These are phyloP conservation scores for Leishmania major DNA, from an alignment of 208 protist genomes.

Conservation along the genomic window DNA sequence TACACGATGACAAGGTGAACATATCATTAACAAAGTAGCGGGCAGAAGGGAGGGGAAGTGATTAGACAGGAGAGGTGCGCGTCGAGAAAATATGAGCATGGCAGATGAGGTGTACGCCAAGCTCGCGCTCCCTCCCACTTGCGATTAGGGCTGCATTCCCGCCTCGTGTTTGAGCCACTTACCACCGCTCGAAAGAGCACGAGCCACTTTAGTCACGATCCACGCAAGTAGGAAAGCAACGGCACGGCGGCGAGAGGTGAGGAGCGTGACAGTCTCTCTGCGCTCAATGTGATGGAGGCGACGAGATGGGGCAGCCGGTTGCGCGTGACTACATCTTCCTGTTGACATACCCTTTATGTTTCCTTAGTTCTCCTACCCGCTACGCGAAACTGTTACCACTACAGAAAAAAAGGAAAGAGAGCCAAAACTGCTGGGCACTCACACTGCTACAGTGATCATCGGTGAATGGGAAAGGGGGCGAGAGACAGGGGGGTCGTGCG, in stretches of 20 bases:
- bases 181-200: neutral
- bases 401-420: slow-evolving; percentile 15
- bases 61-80: neutral
- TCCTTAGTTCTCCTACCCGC: neutral
- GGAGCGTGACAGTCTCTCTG: neutral
- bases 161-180: neutral
- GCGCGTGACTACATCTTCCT: neutral
- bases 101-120: neutral
- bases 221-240: neutral
- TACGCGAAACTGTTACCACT: slow-evolving; percentile 12
- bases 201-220: neutral
- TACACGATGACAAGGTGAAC: slow-evolving; percentile 21
- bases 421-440: slow-evolving; percentile 8
- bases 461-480: neutral
- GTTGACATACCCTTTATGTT: neutral
- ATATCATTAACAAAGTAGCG: slow-evolving; percentile 13
- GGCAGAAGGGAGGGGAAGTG: neutral
- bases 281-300: neutral
- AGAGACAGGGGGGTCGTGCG: neutral
- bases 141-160: neutral
- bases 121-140: neutral
- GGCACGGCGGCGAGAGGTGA: neutral
- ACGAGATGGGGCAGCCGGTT: neutral
- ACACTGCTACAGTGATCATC: slow-evolving; percentile 10
- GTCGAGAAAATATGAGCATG: neutral